These are phyloP conservation scores for Rutstroemia sp. DNA, from an alignment of 2,329 filamentous ascomycete species.

Conservation along the genomic window DNA sequence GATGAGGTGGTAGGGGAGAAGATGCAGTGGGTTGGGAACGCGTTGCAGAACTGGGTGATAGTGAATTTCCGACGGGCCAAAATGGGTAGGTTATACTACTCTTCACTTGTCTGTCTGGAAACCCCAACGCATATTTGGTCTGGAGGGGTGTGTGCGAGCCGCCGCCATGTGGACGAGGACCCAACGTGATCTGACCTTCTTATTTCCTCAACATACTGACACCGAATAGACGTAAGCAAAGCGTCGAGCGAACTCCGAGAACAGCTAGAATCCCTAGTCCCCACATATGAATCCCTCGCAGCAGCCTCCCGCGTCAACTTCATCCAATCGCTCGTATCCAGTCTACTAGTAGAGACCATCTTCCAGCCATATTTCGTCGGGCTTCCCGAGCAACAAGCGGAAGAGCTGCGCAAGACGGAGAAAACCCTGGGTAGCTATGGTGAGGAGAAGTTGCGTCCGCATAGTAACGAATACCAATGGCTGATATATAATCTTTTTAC, in stretches of 20 bases:
- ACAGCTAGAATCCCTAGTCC: slow-evolving; percentile 43
- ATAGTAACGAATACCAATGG: neutral
- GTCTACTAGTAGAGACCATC: slow-evolving; percentile 51
- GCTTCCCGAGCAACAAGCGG: slow-evolving; percentile 45
- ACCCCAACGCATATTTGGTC: neutral
- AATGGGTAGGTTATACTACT: slow-evolving; percentile 32
- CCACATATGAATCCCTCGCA: slow-evolving; percentile 49
- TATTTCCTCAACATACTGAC: neutral
- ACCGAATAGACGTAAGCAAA: slow-evolving; percentile 36
- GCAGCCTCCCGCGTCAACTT: slow-evolving; percentile 51
- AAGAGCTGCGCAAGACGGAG: slow-evolving; percentile 35
- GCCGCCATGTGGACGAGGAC: neutral
- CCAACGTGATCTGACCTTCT: no score
- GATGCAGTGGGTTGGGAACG: slow-evolving; percentile 55
- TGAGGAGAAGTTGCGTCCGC: slow-evolving; percentile 6
- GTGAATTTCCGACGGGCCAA: slow-evolving; percentile 58
- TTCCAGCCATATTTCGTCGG: slow-evolving; percentile 60
- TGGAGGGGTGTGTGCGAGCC: neutral
- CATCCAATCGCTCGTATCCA: slow-evolving; percentile 54
- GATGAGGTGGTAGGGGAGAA: slow-evolving; percentile 60
- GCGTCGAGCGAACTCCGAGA: slow-evolving; percentile 35
- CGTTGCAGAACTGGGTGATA: slow-evolving; percentile 69
- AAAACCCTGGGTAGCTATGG: slow-evolving; percentile 20
- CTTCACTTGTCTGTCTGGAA: neutral
- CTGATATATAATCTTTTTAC: neutral